These are phyloP conservation scores for Gossypium schwendimanii DNA, from an alignment of 441 rosid genomes.

Conservation along the genomic window DNA sequence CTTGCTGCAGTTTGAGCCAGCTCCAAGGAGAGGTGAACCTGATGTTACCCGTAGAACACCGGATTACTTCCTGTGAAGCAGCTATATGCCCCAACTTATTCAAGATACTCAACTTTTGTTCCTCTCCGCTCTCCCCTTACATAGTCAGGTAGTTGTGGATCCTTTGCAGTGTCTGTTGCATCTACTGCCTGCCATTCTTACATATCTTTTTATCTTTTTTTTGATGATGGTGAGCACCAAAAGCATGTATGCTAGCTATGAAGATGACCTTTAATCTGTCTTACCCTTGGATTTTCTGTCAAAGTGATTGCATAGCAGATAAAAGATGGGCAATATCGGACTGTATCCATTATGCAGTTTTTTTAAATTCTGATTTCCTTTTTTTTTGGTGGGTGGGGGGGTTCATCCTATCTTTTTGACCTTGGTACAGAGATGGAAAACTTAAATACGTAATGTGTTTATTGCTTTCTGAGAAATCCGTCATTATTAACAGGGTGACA, in stretches of 20 bases:
- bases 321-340: slow-evolving; percentile 13
- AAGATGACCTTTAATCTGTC: slow-evolving; percentile 19
- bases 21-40: slow-evolving; percentile 72
- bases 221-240: slow-evolving; percentile 9
- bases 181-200: slow-evolving; percentile 3
- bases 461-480: too few relatives aligned
- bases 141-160: not conserved
- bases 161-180: not conserved
- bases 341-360: slow-evolving; percentile 27
- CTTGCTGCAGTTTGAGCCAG: slow-evolving; percentile 60
- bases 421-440: not conserved
- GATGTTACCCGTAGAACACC: slow-evolving; percentile 67
- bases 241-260: slow-evolving; percentile 38
- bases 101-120: not conserved
- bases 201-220: not conserved
- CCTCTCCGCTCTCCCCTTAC: not conserved
- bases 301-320: slow-evolving; percentile 31
- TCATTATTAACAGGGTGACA: too few relatives aligned
- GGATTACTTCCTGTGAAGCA: slow-evolving; percentile 56
- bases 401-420: not conserved
- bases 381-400: not conserved
- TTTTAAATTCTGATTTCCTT: not conserved
- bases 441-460: too few relatives aligned
- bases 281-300: slow-evolving; percentile 15
- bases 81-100: not conserved